These are phyloP conservation scores for Globisporangium perplexum DNA, from an alignment of 352 stramenopile genomes.

Conservation along the genomic window DNA sequence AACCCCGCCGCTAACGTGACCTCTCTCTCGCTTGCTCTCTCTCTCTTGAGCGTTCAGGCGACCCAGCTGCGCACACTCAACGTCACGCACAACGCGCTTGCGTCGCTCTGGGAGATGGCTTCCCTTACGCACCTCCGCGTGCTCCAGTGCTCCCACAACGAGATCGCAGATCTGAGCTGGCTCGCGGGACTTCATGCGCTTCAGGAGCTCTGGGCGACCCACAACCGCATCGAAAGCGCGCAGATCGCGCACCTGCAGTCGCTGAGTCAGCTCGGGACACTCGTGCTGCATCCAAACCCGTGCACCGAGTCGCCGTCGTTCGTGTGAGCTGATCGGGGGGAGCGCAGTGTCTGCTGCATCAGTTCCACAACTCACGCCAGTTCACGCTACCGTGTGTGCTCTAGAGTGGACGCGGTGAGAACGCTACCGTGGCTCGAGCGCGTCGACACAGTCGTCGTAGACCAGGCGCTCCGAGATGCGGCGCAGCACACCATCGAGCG, in stretches of 20 bases:
- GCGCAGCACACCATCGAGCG: conserved; percentile 36
- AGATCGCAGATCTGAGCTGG: conserved; percentile 44
- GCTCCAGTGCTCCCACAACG: conserved; percentile 56
- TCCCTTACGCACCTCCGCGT: conserved; percentile 31
- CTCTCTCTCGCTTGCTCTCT: background rate
- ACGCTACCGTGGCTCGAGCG: conserved; percentile 42
- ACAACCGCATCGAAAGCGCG: conserved; percentile 43
- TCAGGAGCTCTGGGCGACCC: conserved; percentile 52
- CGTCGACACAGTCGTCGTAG: conserved; percentile 36
- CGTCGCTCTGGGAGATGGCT: conserved; percentile 35
- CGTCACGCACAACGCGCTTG: conserved; percentile 51
- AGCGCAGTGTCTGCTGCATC: background rate
- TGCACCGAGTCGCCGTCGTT: conserved; percentile 48
- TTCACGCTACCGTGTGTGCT: no score
- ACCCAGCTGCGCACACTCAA: conserved; percentile 49
- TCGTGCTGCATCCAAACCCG: conserved; percentile 67
- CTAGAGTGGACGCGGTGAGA: conserved; percentile 29
- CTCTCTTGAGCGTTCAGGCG: conserved; percentile 13
- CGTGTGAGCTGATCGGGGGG: conserved; percentile 19
- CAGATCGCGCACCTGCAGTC: conserved; percentile 45
- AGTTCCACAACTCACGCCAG: no score
- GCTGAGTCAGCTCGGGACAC: conserved; percentile 32
- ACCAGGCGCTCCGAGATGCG: conserved; percentile 35
- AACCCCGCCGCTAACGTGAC: background rate
- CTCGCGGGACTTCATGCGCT: conserved; percentile 24